Evolutionary conservation across 139 green algal species (phyloP).

Genomic region (Yamagishiella unicocca): DNA sequence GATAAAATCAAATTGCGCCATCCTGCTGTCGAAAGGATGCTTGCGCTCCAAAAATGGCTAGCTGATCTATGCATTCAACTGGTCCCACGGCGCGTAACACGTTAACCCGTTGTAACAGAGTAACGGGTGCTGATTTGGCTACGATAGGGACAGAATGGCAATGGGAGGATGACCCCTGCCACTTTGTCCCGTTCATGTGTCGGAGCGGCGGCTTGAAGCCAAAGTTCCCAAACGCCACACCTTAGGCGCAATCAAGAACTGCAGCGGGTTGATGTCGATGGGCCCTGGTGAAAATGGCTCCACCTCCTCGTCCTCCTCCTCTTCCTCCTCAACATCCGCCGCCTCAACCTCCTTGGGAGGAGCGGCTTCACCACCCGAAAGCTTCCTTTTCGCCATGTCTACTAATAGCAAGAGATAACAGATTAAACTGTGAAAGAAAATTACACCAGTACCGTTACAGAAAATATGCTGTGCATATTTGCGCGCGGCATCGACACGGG

Average conservation of each 20-base stretch:
- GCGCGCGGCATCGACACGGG: neutral
- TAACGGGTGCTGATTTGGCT: too few relatives aligned
- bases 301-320: neutral
- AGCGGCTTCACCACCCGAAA: neutral
- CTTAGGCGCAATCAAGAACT: conserved; percentile 55
- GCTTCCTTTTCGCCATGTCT: conserved; percentile 31
- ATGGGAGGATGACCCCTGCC: too few relatives aligned
- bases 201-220: neutral
- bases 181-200: too few relatives aligned
- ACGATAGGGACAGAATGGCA: too few relatives aligned
- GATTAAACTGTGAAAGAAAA: neutral
- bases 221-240: conserved; percentile 22
- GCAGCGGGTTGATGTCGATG: conserved; percentile 53
- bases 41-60: too few relatives aligned
- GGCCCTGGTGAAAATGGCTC: neutral
- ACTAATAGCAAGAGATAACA: neutral
- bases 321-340: neutral
- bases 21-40: too few relatives aligned
- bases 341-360: neutral
- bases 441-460: too few relatives aligned
- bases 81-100: too few relatives aligned
- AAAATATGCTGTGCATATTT: neutral
- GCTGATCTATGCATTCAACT: too few relatives aligned
- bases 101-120: too few relatives aligned
- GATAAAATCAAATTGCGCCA: too few relatives aligned